phyloP scores from a whole-genome alignment of 2,329 filamentous ascomycete species.

The Arthrobotrys conoides region DNA sequence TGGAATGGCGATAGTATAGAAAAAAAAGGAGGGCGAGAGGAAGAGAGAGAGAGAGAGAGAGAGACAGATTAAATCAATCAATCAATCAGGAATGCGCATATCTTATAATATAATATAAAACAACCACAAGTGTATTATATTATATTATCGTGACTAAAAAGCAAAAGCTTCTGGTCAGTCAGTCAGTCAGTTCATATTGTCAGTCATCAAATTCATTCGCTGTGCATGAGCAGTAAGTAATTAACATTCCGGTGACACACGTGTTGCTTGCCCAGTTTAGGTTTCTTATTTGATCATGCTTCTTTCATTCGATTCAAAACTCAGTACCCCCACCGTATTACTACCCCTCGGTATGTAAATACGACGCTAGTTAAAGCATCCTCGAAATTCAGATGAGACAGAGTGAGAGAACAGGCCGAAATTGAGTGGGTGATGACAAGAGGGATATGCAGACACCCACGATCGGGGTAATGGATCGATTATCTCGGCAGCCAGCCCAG shows the following conservation, averaged over 20 bases:
- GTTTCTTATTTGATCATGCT: not conserved
- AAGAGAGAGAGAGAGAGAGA: too few species aligned
- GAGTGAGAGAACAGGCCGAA: not conserved
- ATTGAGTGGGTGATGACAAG: not conserved
- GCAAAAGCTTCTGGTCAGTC: not conserved
- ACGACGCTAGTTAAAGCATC: not conserved
- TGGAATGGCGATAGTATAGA: too few species aligned
- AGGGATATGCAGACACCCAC: not conserved
- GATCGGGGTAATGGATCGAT: conserved; percentile 21
- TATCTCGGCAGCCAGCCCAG: not conserved
- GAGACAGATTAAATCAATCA: too few species aligned
- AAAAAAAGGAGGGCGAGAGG: too few species aligned
- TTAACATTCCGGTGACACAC: conserved; percentile 39
- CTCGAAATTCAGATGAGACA: not conserved
- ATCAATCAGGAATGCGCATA: not conserved
- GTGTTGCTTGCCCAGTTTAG: conserved; percentile 21
- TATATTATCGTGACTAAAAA: conserved; percentile 31
- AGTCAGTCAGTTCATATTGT: too few species aligned
- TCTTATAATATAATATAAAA: not conserved
- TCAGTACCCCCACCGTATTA: conserved; percentile 9
- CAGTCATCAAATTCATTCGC: not conserved
- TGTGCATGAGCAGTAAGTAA: conserved; percentile 15
- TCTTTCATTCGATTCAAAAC: not conserved
- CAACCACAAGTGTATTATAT: too few species aligned
- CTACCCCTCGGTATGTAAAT: too few species aligned